Percentiles rank a stretch among this genome's conserved stretches.
Evolutionary conservation across 306 rosid genomes (phyloP).

Genomic region (Cicer arietinum): DNA sequence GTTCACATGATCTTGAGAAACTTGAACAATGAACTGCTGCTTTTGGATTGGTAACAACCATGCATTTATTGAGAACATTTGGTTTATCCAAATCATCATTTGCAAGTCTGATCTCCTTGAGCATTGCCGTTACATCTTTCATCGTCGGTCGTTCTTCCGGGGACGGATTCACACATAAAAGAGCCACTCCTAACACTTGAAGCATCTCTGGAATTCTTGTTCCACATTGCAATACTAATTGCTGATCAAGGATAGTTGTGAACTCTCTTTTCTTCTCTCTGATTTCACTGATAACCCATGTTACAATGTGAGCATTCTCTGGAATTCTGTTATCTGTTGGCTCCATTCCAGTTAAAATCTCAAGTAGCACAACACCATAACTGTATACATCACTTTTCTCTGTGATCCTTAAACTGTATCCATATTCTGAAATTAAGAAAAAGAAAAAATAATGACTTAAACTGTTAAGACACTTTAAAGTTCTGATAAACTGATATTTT

Average conservation of each 20-base stretch:
- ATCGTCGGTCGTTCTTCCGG: conserved; percentile 90
- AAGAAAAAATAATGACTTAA: background rate
- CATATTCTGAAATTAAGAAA: conserved; percentile 71
- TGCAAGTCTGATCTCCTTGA: conserved; percentile 79
- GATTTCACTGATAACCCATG: conserved; percentile 76
- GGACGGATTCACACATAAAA: conserved; percentile 74
- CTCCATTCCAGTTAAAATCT: conserved; percentile 79
- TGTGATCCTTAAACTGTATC: conserved; percentile 93
- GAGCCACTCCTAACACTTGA: conserved; percentile 93
- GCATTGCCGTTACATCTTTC: conserved; percentile 93
- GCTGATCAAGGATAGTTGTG: conserved; percentile 74
- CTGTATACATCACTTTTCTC: conserved; percentile 96
- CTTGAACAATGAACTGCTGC: conserved; percentile 80
- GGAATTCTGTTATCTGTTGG: conserved; percentile 79
- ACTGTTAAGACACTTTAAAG: conserved; percentile 16
- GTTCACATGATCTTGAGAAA: conserved; percentile 91
- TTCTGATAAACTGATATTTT: conserved; percentile 7
- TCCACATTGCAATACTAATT: conserved; percentile 70
- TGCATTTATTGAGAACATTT: conserved; percentile 55
- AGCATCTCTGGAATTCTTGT: conserved; percentile 90
- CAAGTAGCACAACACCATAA: conserved; percentile 86
- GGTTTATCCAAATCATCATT: conserved; percentile 72
- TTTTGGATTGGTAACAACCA: conserved; percentile 52
- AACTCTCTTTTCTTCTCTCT: conserved; percentile 63
- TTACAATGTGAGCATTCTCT: conserved; percentile 74